Conservation (phyloP, 371 early-diverging fungal genomes). For the Mucor sp. region DNA sequence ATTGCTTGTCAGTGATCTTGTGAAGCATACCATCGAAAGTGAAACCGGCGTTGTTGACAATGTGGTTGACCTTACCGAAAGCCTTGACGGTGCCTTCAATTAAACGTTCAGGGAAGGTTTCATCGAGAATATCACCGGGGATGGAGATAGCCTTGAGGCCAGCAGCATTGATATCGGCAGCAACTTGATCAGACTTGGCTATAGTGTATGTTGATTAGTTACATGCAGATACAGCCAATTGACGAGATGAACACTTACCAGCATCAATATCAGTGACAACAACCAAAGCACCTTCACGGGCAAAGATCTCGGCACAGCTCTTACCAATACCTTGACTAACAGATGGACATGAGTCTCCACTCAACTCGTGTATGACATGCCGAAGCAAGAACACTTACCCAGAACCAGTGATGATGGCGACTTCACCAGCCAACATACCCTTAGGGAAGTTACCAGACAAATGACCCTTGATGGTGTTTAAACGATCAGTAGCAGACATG, state of each 20-base stretch:
- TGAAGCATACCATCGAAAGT: constrained; percentile 74
- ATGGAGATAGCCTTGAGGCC: constrained; percentile 64
- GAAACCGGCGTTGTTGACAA: constrained; percentile 75
- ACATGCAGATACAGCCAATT: background rate
- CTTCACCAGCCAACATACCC: constrained; percentile 74
- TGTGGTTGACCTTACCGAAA: constrained; percentile 71
- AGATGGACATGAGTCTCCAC: background rate
- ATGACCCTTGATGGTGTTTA: constrained; percentile 51
- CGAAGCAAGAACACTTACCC: constrained; percentile 50
- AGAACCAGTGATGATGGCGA: constrained; percentile 82
- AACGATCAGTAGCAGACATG: constrained; percentile 54
- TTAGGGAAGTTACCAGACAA: constrained; percentile 55
- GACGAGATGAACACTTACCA: constrained; percentile 11
- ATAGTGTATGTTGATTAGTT: background rate
- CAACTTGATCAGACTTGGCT: constrained; percentile 62
- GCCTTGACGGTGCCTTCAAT: constrained; percentile 61
- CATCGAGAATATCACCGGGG: constrained; percentile 59
- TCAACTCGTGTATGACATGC: background rate
- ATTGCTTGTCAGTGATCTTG: constrained; percentile 72
- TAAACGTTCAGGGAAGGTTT: constrained; percentile 59
- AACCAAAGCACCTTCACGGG: constrained; percentile 78
- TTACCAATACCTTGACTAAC: constrained; percentile 79
- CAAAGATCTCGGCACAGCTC: constrained; percentile 74
- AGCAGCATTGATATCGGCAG: constrained; percentile 61
- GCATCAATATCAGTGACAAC: constrained; percentile 70